Base-by-base conservation (phyloP, 139 green algal species). In the Coelastrella sp. region DNA sequence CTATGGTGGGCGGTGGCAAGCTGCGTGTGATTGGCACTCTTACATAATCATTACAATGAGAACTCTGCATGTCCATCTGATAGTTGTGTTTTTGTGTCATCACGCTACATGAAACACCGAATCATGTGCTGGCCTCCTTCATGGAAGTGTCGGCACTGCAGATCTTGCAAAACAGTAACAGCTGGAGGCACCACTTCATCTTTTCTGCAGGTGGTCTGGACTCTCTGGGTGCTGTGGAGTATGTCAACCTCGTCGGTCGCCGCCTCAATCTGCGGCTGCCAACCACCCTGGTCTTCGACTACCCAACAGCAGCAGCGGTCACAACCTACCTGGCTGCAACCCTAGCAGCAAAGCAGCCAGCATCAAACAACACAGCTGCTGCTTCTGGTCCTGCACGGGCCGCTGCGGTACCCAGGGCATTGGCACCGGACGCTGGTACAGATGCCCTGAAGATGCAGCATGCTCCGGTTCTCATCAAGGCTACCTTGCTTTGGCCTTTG, bases 171-270 rank as follows among this genome's bases (percentile, higher is more conserved):
- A 14, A 82, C 22, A 82, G 12, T 4, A 4, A 82, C 75, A 49
- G 35, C 17, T 75, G 66, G 35, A 49, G 35, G 35, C 35, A 49
- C 35, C 35, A 3, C 35, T 19, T 79, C 22, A 72, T 72, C 15
- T 72, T 14, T 58, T 8, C 58, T 75, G 8, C 90, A 93, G 94
- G 94, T 19, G 96, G 96, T 14, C 87, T 98, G 24, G 96, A 98
- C 82, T 98, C 96, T 15, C 92, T 98, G 74, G 95, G 94, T 35
- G 93, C 93, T 57, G 95, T 98, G 65, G 95, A 98, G 93, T 96
- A 97, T 81, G 93, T 95, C 6, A 97, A 96, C 89, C 84, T 95
- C 9, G 82, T 98, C 4, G 75, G 87, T 15, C 73, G 92, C 14
- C 90, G 91, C 6, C 82, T 95, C 11, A 91, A 89, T 61, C n/a